Conservation (phyloP, 805 yeast species). For the Pichia phayaonensis region DNA sequence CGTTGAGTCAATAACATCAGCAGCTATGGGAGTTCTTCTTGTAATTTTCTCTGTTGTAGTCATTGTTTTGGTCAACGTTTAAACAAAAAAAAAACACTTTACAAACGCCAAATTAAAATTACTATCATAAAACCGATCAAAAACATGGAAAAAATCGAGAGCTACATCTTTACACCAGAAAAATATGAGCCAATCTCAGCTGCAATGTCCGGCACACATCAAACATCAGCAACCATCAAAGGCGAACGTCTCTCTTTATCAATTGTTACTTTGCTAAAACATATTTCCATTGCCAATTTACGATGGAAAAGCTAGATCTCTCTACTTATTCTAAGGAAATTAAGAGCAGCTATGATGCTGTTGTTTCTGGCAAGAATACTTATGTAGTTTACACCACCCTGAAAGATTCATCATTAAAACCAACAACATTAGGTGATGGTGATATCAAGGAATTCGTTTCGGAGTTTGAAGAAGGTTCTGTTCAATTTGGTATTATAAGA, state of each 20-base stretch:
- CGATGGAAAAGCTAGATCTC: constrained; percentile 50
- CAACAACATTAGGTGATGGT: constrained; percentile 48
- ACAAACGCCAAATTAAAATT: background rate
- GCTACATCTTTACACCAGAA: background rate
- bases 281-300: background rate
- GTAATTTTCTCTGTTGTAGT: background rate
- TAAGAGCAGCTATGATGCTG: constrained; percentile 65
- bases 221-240: background rate
- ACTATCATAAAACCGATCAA: background rate
- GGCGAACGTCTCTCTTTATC: background rate
- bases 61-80: background rate
- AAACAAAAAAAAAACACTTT: background rate
- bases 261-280: background rate
- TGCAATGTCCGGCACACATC: too few relatives aligned
- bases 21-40: background rate
- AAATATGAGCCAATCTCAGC: too few relatives aligned
- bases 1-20: constrained; percentile 14
- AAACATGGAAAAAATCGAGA: background rate
- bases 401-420: constrained; percentile 40
- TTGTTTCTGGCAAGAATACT: constrained; percentile 69
- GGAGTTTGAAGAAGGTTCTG: constrained; percentile 77
- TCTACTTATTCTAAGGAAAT: constrained; percentile 70
- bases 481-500: constrained; percentile 85
- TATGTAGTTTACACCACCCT: constrained; percentile 83
- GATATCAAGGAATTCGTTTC: constrained; percentile 71